phyloP scores from a whole-genome alignment of 2,329 filamentous ascomycete genomes.

The Hymenotorrendiella dingleyae region DNA sequence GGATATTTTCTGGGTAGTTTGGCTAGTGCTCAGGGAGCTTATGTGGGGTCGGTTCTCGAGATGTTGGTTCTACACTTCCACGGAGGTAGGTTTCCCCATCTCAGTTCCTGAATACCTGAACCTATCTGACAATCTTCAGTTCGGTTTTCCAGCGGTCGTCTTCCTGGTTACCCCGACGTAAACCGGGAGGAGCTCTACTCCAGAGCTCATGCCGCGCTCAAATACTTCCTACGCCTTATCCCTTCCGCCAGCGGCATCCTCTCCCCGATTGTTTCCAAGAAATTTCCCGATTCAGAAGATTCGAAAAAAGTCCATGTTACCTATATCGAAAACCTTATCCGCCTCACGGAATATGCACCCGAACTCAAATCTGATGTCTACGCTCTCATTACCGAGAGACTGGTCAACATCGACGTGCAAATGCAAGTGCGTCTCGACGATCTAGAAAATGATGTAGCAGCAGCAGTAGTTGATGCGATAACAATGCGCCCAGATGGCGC shows the following conservation, averaged over 20 bases:
- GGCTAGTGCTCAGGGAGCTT: slow-evolving; percentile 76
- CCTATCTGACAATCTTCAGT: slow-evolving; percentile 19
- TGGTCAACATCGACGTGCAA: slow-evolving; percentile 92
- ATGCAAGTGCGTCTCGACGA: slow-evolving; percentile 93
- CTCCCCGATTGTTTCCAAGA: slow-evolving; percentile 56
- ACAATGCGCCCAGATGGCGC: slow-evolving; percentile 38
- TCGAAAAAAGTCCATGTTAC: slow-evolving; percentile 72
- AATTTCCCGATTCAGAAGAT: slow-evolving; percentile 74
- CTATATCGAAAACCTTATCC: slow-evolving; percentile 83
- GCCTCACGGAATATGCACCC: slow-evolving; percentile 69
- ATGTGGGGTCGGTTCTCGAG: slow-evolving; percentile 65
- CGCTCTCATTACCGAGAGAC: slow-evolving; percentile 73
- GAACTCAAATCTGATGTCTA: slow-evolving; percentile 75
- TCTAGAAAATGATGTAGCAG: slow-evolving; percentile 79
- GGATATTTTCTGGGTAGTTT: slow-evolving; percentile 64
- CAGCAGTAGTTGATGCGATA: slow-evolving; percentile 59
- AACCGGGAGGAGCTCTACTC: slow-evolving; percentile 57
- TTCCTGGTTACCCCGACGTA: slow-evolving; percentile 49
- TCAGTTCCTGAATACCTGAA: slow-evolving; percentile 32
- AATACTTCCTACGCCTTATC: slow-evolving; percentile 72
- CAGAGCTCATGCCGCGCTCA: slow-evolving; percentile 70
- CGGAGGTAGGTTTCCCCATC: slow-evolving; percentile 35
- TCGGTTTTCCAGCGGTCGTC: slow-evolving; percentile 32
- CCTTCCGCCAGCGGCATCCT: slow-evolving; percentile 71
- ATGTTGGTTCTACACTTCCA: slow-evolving; percentile 79